These are phyloP conservation scores for Echium plantagineum DNA, from an alignment of 257 asterid genomes.

Conservation along the genomic window DNA sequence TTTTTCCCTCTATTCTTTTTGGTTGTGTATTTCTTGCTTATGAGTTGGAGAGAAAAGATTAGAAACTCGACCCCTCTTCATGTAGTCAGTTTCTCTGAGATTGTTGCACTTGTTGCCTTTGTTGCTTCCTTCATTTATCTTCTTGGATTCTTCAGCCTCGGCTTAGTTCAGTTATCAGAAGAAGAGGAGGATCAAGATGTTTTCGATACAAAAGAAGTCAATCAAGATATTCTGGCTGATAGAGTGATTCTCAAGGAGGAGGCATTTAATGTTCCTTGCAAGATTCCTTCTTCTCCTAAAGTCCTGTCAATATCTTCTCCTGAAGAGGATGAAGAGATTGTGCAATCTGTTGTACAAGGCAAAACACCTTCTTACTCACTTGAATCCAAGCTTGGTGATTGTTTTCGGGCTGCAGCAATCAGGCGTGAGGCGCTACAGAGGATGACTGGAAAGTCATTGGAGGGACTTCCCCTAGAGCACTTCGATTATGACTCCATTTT, in stretches of 20 bases:
- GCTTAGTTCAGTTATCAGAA: background rate
- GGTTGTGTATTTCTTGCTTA: background rate
- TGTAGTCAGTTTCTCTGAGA: background rate
- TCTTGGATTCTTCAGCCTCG: background rate
- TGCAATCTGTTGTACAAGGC: constrained; percentile 24
- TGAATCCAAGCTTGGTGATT: constrained; percentile 28
- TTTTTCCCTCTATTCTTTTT: background rate
- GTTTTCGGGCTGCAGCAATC: constrained; percentile 28
- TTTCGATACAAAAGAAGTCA: background rate
- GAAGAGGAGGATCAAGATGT: background rate
- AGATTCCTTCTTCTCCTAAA: background rate
- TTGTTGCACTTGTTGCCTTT: background rate
- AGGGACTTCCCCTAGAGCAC: constrained; percentile 26
- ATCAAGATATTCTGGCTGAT: background rate
- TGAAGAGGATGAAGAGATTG: constrained; percentile 20
- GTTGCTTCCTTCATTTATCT: background rate
- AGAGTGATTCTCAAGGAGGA: no score
- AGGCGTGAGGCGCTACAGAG: constrained; percentile 39
- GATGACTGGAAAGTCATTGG: constrained; percentile 24
- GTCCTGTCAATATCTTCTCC: background rate
- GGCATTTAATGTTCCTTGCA: no score
- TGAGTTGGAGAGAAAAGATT: background rate
- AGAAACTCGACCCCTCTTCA: background rate
- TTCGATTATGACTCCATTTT: constrained; percentile 28
- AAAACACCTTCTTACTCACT: constrained; percentile 27